Conservation (phyloP, 257 asterid genomes). For the Solanum pimpinellifolium region DNA sequence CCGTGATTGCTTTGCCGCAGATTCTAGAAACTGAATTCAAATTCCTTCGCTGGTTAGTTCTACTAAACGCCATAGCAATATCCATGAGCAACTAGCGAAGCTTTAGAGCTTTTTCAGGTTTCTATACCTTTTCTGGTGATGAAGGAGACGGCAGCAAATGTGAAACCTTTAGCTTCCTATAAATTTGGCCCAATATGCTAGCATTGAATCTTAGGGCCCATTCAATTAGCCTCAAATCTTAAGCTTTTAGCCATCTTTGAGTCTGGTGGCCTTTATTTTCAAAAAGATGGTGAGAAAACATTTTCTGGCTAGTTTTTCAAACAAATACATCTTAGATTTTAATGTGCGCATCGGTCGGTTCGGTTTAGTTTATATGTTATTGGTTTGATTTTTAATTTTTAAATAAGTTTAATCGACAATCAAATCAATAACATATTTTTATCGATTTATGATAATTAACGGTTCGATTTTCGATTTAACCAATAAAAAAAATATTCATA, state of each 20-base stretch:
- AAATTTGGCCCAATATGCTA: neutral
- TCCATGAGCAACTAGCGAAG: neutral
- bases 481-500: too few species aligned
- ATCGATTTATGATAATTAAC: too few species aligned
- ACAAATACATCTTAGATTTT: neutral
- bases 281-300: neutral
- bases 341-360: too few species aligned
- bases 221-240: neutral
- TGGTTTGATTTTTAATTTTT: too few species aligned
- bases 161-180: neutral
- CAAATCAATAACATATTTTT: too few species aligned
- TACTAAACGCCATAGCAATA: neutral
- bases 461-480: fast-evolving
- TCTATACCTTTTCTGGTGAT: neutral
- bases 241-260: neutral
- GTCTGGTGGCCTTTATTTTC: neutral
- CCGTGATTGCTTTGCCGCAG: neutral
- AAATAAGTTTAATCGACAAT: too few species aligned
- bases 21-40: neutral
- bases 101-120: neutral
- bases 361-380: too few species aligned
- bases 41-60: neutral
- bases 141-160: neutral
- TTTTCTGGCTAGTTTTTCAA: neutral
- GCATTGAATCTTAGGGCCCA: neutral